These are phyloP conservation scores for Pseudoturritis turrita DNA, from an alignment of 345 rosid genomes.

Conservation along the genomic window DNA sequence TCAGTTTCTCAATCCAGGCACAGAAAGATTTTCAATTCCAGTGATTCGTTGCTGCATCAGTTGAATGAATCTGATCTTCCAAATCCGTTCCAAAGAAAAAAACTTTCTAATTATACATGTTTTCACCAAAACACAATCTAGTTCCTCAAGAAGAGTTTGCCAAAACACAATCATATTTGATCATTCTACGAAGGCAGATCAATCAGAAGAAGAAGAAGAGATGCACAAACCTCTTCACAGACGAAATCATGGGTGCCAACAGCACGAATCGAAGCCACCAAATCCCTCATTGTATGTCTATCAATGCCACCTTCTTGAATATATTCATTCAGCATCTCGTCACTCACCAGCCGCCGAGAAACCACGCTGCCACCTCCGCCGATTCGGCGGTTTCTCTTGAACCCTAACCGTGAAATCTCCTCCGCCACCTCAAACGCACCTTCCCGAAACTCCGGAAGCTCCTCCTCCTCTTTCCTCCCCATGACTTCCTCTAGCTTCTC, in stretches of 20 bases:
- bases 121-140: constrained; percentile 2
- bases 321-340: constrained; percentile 42
- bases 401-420: constrained; percentile 20
- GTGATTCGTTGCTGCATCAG: not conserved
- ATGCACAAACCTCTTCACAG: constrained; percentile 61
- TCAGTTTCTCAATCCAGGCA: not conserved
- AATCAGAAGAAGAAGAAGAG: not conserved
- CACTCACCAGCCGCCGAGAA: constrained; percentile 42
- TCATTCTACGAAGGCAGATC: not conserved
- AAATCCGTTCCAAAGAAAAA: not conserved
- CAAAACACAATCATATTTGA: not conserved
- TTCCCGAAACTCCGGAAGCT: constrained; percentile 60
- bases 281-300: constrained; percentile 58
- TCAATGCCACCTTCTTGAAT: constrained; percentile 43
- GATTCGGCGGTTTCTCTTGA: constrained; percentile 23
- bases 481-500: constrained; percentile 69
- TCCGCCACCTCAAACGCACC: constrained; percentile 70
- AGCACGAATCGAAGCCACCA: constrained; percentile 57
- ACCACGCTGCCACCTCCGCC: constrained; percentile 14
- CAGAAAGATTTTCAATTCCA: not conserved
- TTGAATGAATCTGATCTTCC: not conserved
- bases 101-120: not conserved
- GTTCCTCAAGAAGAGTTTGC: not conserved
- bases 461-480: constrained; percentile 73
- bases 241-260: constrained; percentile 42